phyloP scores from a whole-genome alignment of 2,329 filamentous ascomycete genomes.

The Trichoderma lentiforme region DNA sequence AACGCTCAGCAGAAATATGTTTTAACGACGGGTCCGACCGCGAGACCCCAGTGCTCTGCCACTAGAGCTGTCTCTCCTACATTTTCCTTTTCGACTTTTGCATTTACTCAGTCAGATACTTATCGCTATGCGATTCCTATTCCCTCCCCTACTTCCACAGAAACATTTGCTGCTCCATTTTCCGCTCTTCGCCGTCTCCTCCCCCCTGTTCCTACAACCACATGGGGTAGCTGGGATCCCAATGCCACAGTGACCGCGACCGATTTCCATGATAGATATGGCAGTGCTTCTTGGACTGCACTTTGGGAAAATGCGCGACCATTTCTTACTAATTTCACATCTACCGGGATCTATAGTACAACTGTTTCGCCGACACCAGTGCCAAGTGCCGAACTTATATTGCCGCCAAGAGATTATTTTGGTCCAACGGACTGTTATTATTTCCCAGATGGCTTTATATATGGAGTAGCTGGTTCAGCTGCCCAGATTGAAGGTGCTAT shows the following conservation, averaged over 20 bases:
- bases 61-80: too few species aligned
- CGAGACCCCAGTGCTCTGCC: too few species aligned
- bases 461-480: conserved; percentile 41
- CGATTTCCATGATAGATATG: too few species aligned
- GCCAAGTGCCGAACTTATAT: conserved; percentile 50
- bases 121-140: conserved; percentile 33
- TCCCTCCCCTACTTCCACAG: conserved; percentile 30
- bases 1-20: too few species aligned
- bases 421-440: conserved; percentile 46
- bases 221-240: conserved; percentile 36
- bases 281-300: conserved; percentile 31
- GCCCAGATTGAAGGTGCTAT: too few species aligned
- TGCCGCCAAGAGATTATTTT: conserved; percentile 53
- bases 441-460: conserved; percentile 47
- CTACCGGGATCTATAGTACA: conserved; percentile 35
- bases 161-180: conserved; percentile 30
- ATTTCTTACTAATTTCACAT: conserved; percentile 31
- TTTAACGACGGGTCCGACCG: too few species aligned
- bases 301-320: conserved; percentile 34
- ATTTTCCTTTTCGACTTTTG: conserved; percentile 21
- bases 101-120: conserved; percentile 32
- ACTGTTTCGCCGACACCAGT: conserved; percentile 55
- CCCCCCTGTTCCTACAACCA: conserved; percentile 30
- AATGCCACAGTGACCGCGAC: conserved; percentile 22
- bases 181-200: conserved; percentile 28